Percentiles rank a stretch among this genome's conserved stretches.
These are phyloP conservation scores for Calonectria naviculata DNA, from an alignment of 2,329 filamentous ascomycete genomes.

Conservation along the genomic window DNA sequence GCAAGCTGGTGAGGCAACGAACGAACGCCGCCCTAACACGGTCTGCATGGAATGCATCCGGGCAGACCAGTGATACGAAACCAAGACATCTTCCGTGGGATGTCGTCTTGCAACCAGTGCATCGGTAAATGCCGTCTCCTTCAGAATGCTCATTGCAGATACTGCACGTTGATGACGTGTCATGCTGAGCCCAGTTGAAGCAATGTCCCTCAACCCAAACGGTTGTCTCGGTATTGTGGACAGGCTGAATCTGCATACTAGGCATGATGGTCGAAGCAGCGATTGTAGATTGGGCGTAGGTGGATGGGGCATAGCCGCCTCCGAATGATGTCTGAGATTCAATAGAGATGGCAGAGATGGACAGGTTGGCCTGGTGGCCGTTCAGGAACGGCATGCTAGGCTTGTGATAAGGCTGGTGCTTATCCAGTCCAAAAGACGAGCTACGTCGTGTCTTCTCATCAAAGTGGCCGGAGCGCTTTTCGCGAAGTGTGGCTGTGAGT, in stretches of 20 bases:
- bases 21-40: constrained; percentile 73
- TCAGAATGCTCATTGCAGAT: constrained; percentile 82
- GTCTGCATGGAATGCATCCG: constrained; percentile 70
- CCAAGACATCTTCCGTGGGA: constrained; percentile 72
- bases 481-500: constrained; percentile 84
- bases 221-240: constrained; percentile 80
- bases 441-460: constrained; percentile 82
- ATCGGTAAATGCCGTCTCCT: constrained; percentile 80
- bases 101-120: constrained; percentile 70
- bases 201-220: constrained; percentile 90
- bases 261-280: constrained; percentile 90
- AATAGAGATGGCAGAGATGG: constrained; percentile 69
- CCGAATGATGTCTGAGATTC: constrained; percentile 76
- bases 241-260: constrained; percentile 82
- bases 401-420: constrained; percentile 73
- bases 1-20: constrained; percentile 72
- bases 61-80: constrained; percentile 72
- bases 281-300: constrained; percentile 87
- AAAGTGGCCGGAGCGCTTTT: constrained; percentile 96
- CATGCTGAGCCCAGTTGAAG: constrained; percentile 72
- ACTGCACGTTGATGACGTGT: constrained; percentile 72
- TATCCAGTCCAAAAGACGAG: constrained; percentile 90
- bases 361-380: constrained; percentile 69
- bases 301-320: constrained; percentile 80
- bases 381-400: constrained; percentile 81